Evolutionary conservation across 2,329 filamentous ascomycete genomes (phyloP).

Genomic region (Pseudogymnoascus sp.): DNA sequence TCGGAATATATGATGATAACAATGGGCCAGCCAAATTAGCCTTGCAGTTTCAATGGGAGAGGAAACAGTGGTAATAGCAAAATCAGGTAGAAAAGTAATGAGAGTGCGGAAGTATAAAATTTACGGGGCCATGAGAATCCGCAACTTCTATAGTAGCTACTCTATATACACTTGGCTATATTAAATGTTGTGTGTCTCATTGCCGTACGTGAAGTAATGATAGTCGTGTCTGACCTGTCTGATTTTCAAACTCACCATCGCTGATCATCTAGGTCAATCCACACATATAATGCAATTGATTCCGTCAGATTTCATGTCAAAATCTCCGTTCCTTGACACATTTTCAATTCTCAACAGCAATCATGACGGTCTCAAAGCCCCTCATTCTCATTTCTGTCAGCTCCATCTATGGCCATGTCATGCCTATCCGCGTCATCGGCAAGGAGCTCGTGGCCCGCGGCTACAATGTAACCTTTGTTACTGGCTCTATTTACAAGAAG

Average conservation of each 20-base stretch:
- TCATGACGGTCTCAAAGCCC: constrained; percentile 4
- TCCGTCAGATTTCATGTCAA: neutral
- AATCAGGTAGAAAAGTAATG: neutral
- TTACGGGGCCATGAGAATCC: neutral
- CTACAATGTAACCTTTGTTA: constrained; percentile 36
- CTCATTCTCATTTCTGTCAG: constrained; percentile 8
- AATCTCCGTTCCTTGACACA: neutral
- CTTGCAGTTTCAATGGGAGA: neutral
- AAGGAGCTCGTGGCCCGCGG: constrained; percentile 27
- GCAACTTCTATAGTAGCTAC: neutral
- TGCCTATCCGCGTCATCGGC: constrained; percentile 15
- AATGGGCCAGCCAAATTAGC: neutral
- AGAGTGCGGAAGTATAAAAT: neutral
- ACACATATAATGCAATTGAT: neutral
- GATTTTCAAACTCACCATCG: neutral
- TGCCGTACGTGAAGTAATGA: neutral
- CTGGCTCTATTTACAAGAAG: constrained; percentile 29
- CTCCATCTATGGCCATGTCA: constrained; percentile 17
- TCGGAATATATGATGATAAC: neutral
- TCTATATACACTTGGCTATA: neutral
- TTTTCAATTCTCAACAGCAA: neutral
- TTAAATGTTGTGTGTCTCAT: neutral
- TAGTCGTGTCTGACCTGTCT: neutral
- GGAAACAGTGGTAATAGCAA: neutral
- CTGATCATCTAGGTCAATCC: neutral